Evolutionary conservation across 257 asterid species (phyloP), one percentile per base, ranked within the genome.

Genomic region (Solanum rostratum): DNA sequence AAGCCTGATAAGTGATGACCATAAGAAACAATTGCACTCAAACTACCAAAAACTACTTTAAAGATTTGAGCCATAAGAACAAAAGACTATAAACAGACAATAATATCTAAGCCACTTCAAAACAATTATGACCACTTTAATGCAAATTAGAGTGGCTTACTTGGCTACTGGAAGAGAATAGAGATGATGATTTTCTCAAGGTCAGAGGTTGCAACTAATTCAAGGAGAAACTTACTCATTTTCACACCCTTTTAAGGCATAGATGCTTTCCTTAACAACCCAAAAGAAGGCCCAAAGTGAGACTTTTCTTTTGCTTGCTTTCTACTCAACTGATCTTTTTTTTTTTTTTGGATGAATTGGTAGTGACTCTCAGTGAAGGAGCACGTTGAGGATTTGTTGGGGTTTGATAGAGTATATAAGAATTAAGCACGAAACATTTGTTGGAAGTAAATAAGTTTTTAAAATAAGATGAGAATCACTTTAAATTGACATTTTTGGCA

Each of bases 181-280:
- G 65, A 69, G 27, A 37, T 69, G 46, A 30, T 53, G 52, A 80
- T 60, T 57, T 50, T 53, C 49, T 54, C 49, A 52, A 80, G 14
- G 16, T 9, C 22, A 68, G 24, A 41, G 13, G 15, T 68, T 68
- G 49, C 50, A 33, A 33, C 74, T 7, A 30, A 66, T 66, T 33
- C 15, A 66, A 16, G 49, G 14, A 68, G 49, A 68, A 68, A 63
- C n/a, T 63, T 63, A 6, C 73, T 65, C 73, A 29, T 30, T 69
- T 45, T 37, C 18, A 69, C 52, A 19, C 6, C 50, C 50, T 69
- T 69, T 68, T 84, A 45, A 83, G 88, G 93, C 87, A 91, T 91
- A 90, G 93, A 89, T 95, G 95, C 99, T 94, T 95, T 92, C 94
- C 81, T 93, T 95, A 88, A 74, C 91, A 89, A 86, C 59, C 68